phyloP scores from a whole-genome alignment of 2,329 filamentous ascomycete species.

The Shiraia bambusicola region DNA sequence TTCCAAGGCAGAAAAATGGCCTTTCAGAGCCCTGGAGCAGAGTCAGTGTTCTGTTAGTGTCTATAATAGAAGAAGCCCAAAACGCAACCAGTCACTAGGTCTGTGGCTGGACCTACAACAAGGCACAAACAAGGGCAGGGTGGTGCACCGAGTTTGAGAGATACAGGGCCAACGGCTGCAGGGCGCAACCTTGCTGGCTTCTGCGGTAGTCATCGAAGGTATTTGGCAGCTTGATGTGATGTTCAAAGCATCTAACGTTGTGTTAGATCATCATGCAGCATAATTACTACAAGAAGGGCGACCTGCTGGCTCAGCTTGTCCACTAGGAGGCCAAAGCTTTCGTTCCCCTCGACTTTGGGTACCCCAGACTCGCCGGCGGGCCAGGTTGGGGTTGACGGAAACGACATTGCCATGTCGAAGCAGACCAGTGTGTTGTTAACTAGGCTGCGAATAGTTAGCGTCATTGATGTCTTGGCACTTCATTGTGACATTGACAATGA shows the following conservation, averaged over 20 bases:
- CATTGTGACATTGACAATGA: not conserved
- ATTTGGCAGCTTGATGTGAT: constrained; percentile 64
- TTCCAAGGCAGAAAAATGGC: constrained; percentile 68
- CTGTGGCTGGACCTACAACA: constrained; percentile 59
- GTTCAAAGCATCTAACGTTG: constrained; percentile 46
- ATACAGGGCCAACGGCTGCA: constrained; percentile 65
- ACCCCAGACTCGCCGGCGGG: constrained; percentile 43
- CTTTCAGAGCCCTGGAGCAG: constrained; percentile 66
- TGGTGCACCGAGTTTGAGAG: constrained; percentile 65
- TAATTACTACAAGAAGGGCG: constrained; percentile 1
- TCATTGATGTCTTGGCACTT: constrained; percentile 22
- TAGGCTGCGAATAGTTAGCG: constrained; percentile 6
- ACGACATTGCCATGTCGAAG: constrained; percentile 24
- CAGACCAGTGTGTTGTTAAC: constrained; percentile 1
- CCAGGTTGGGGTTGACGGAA: constrained; percentile 33
- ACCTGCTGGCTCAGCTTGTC: constrained; percentile 61
- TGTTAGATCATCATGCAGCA: constrained; percentile 17
- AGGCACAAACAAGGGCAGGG: constrained; percentile 68
- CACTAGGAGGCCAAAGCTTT: constrained; percentile 65
- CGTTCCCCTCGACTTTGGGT: constrained; percentile 59
- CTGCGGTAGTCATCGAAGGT: constrained; percentile 74
- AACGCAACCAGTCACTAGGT: not conserved
- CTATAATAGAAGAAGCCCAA: not conserved
- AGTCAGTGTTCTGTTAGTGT: constrained; percentile 16
- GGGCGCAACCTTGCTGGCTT: constrained; percentile 59